phyloP scores from a whole-genome alignment of 257 asterid genomes.

The Mentha longifolia region DNA sequence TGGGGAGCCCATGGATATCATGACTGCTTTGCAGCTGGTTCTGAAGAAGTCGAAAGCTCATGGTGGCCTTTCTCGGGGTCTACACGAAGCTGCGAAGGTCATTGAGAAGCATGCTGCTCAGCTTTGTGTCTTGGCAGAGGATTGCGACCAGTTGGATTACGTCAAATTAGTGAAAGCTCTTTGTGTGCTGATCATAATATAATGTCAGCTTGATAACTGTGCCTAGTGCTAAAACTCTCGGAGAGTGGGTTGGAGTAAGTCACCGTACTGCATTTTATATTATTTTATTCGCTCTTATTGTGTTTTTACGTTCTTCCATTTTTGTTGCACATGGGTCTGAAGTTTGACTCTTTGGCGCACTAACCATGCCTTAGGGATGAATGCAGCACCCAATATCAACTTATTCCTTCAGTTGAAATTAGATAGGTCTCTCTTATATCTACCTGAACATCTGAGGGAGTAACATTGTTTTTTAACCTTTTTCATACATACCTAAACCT shows the following conservation, averaged over 20 bases:
- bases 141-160: conserved; percentile 69
- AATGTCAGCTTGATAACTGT: conserved; percentile 67
- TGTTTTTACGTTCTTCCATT: neutral
- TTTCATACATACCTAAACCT: neutral
- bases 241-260: conserved; percentile 86
- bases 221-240: conserved; percentile 74
- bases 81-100: conserved; percentile 69
- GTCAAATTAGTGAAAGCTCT: conserved; percentile 74
- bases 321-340: conserved; percentile 41
- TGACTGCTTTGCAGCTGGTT: conserved; percentile 66
- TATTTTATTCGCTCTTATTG: neutral
- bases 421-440: conserved; percentile 36
- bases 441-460: conserved; percentile 42
- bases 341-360: conserved; percentile 48
- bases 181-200: conserved; percentile 73
- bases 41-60: conserved; percentile 72
- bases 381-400: conserved; percentile 51
- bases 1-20: conserved; percentile 69
- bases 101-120: conserved; percentile 76
- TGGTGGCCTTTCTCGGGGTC: conserved; percentile 68
- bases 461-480: conserved; percentile 22
- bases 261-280: neutral
- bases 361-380: conserved; percentile 46
- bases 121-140: conserved; percentile 76
- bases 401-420: conserved; percentile 38